Percentiles rank a stretch among this genome's conserved stretches.
Conservation (phyloP, 2,329 filamentous ascomycete genomes). For the Aspergillus ochraceoroseus region DNA sequence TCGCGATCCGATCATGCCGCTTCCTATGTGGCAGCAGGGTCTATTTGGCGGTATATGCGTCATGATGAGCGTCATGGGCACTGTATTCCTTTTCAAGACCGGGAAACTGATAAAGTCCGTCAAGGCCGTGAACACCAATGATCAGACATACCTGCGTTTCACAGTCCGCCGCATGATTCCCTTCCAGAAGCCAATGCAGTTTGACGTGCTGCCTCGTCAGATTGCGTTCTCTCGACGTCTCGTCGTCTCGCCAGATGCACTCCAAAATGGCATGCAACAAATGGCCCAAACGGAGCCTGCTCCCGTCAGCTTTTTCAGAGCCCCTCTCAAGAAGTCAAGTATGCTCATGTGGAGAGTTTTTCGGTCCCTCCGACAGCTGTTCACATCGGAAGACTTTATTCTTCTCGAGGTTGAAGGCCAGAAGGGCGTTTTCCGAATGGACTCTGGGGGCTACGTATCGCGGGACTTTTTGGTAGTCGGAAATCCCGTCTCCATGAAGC, state of each 20-base stretch:
- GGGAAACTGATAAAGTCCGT: conserved; percentile 55
- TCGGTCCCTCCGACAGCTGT: conserved; percentile 35
- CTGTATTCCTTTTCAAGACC: conserved; percentile 56
- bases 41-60: conserved; percentile 57
- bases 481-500: conserved; percentile 23
- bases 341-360: conserved; percentile 32
- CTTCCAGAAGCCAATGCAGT: conserved; percentile 36
- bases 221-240: conserved; percentile 34
- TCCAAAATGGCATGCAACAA: conserved; percentile 12
- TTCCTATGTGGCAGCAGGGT: conserved; percentile 54
- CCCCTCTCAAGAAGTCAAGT: conserved; percentile 32
- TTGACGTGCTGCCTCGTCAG: conserved; percentile 33
- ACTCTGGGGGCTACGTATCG: conserved; percentile 36
- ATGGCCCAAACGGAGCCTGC: background rate
- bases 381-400: conserved; percentile 41
- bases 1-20: conserved; percentile 48
- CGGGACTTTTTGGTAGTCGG: conserved; percentile 35
- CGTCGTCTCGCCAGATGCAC: conserved; percentile 28
- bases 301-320: conserved; percentile 32
- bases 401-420: conserved; percentile 36
- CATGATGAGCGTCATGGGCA: conserved; percentile 57
- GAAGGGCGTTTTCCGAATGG: conserved; percentile 36
- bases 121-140: conserved; percentile 45
- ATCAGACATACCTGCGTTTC: conserved; percentile 34
- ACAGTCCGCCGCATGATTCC: conserved; percentile 36